phyloP scores from a whole-genome alignment of 768 basidiomycete species.

The Botryobasidium botryosum region DNA sequence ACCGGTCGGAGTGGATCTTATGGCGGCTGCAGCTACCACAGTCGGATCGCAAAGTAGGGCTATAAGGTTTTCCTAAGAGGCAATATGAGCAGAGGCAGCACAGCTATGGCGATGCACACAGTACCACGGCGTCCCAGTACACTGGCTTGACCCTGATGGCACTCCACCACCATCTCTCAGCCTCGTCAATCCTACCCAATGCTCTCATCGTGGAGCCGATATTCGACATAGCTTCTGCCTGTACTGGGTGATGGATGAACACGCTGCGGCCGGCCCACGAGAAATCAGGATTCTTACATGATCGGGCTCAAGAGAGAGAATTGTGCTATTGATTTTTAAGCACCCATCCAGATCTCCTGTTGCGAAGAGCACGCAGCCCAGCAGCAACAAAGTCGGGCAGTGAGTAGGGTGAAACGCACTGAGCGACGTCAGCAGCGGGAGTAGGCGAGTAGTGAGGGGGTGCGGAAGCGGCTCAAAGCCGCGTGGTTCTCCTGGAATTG shows the following conservation, averaged over 20 bases:
- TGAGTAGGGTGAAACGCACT: conserved; percentile 21
- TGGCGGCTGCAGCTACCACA: no score
- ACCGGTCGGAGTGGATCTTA: no score
- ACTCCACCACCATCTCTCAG: conserved; percentile 27
- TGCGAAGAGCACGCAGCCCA: conserved; percentile 23
- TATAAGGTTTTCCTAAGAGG: no score
- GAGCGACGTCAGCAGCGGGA: conserved; percentile 22
- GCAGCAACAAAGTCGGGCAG: conserved; percentile 21
- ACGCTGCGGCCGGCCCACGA: neutral
- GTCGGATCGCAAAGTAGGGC: no score
- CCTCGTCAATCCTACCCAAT: conserved; percentile 20
- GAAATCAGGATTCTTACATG: conserved; percentile 11
- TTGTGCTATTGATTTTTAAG: conserved; percentile 20
- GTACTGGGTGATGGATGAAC: neutral
- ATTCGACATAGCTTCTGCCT: conserved; percentile 29
- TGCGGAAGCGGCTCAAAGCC: conserved; percentile 11
- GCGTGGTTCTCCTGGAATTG: no score
- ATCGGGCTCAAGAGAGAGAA: conserved; percentile 18
- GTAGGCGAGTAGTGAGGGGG: conserved; percentile 16
- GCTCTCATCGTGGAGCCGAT: conserved; percentile 24
- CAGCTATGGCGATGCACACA: no score
- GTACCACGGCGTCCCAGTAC: conserved; percentile 25
- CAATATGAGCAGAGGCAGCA: no score
- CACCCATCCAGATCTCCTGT: conserved; percentile 20
- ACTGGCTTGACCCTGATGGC: conserved; percentile 21